Conservation (phyloP, 805 yeast species). For the Candida arabinofermentans region DNA sequence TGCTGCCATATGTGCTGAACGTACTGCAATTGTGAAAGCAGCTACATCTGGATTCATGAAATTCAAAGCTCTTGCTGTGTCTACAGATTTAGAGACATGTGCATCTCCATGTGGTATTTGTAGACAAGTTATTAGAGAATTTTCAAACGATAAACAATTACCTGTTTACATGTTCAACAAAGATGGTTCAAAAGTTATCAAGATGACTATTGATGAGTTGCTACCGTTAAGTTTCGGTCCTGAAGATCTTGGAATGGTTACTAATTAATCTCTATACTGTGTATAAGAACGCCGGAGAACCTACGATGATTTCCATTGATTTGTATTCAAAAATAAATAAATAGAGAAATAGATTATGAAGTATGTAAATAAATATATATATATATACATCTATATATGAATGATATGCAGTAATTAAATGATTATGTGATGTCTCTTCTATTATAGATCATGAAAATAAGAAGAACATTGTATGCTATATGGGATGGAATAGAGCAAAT, state of each 20-base stretch:
- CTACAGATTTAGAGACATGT: conserved; percentile 54
- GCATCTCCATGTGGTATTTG: conserved; percentile 94
- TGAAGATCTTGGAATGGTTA: conserved; percentile 39
- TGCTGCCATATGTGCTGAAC: conserved; percentile 73
- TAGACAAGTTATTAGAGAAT: conserved; percentile 85
- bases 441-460: too few species aligned
- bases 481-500: not conserved
- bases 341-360: not conserved
- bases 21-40: conserved; percentile 59
- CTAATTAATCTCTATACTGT: not conserved
- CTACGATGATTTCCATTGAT: too few species aligned
- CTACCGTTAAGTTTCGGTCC: conserved; percentile 90
- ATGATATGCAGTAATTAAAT: not conserved
- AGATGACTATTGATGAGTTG: conserved; percentile 54
- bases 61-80: conserved; percentile 62
- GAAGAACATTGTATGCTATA: too few species aligned
- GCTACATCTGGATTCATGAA: conserved; percentile 37
- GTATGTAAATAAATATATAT: not conserved
- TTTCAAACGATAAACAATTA: conserved; percentile 41
- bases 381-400: not conserved
- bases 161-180: conserved; percentile 68
- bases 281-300: too few species aligned
- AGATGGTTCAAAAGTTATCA: conserved; percentile 42
- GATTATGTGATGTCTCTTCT: too few species aligned
- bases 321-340: too few species aligned